Evolutionary conservation across 768 basidiomycete species (phyloP).

Genomic region (Kwoniella shandongensis): DNA sequence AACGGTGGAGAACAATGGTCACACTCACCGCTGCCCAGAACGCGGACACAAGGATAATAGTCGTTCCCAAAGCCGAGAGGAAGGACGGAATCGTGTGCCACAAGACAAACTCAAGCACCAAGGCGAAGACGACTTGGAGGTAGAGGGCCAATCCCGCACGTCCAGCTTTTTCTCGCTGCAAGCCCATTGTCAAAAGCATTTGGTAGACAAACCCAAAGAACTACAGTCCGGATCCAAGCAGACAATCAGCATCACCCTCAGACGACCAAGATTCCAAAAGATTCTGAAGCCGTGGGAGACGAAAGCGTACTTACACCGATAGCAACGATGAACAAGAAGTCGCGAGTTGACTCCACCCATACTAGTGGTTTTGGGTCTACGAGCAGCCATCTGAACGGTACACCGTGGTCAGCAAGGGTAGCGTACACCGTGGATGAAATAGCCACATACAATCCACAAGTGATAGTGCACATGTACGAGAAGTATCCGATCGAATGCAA

Average conservation of each 20-base stretch:
- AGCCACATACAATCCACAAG: conserved; percentile 49
- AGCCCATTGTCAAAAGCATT: conserved; percentile 63
- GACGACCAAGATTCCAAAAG: too few relatives aligned
- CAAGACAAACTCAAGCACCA: conserved; percentile 65
- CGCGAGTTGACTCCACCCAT: conserved; percentile 7
- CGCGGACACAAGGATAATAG: conserved; percentile 66
- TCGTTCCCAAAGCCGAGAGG: conserved; percentile 64
- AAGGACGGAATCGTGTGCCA: conserved; percentile 64
- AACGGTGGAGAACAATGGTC: too few relatives aligned
- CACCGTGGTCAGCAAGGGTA: background rate
- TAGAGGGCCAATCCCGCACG: conserved; percentile 67
- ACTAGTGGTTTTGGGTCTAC: conserved; percentile 12
- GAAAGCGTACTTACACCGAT: conserved; percentile 2
- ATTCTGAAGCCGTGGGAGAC: background rate
- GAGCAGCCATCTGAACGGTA: conserved; percentile 3
- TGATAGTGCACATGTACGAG: conserved; percentile 61
- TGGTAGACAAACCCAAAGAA: conserved; percentile 56
- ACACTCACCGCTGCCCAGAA: conserved; percentile 65
- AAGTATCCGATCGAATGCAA: conserved; percentile 72
- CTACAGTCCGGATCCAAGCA: too few relatives aligned
- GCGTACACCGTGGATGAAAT: conserved; percentile 16
- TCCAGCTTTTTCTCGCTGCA: conserved; percentile 67
- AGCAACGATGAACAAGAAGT: conserved; percentile 15
- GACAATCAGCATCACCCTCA: conserved; percentile 12
- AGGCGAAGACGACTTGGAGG: conserved; percentile 68